Base-by-base conservation (phyloP, 2,329 filamentous ascomycete genomes). In the Ophiostoma populinum region DNA sequence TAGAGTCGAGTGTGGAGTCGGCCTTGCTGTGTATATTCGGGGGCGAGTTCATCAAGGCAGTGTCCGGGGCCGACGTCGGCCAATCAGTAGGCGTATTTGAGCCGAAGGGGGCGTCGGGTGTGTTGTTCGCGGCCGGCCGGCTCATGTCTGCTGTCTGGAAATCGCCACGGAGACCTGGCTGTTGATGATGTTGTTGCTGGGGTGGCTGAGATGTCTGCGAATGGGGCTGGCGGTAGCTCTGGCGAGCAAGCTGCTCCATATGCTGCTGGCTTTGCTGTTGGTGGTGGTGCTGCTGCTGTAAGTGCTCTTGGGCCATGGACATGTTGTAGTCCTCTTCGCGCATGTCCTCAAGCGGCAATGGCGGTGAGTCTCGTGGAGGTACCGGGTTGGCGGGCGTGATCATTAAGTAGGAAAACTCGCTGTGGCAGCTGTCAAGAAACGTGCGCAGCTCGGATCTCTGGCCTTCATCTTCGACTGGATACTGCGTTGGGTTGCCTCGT, bases 401-500 rank as follows among this genome's bases (percentile, higher is more conserved):
- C 71, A 77, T 75, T 11, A 77, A 59, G 46, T 77, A 77, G 42
- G 71, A 73, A 40, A 77, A 75, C 47, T 77, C 71, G 44, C 65
- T 63, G 51, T 75, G 63, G 51, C 71, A 73, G 48, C 73, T 69
- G 43, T 76, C 72, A 42, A 76, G 59, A 48, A 75, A 76, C 9
- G 56, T 56, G 51, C 70, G 71, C 32, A 76, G 57, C 37, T 70
- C 65, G 36, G 60, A 57, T 32, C 65, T 59, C 34, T 65, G 58
- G 13, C 54, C 49, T 41, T 65, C 67, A 45, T 64, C 69, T 41
- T 68, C 64, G 37, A 55, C 50, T 40, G 52, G 45, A n/a, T 48
- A 57, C 27, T 63, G 63, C 6, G 11, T 34, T 59, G 51, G 17
- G 62, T 58, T 34, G 65, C 55, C 24, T 55, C 60, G 36, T 66